phyloP scores from a whole-genome alignment of 345 rosid species.

The Pistacia atlantica region DNA sequence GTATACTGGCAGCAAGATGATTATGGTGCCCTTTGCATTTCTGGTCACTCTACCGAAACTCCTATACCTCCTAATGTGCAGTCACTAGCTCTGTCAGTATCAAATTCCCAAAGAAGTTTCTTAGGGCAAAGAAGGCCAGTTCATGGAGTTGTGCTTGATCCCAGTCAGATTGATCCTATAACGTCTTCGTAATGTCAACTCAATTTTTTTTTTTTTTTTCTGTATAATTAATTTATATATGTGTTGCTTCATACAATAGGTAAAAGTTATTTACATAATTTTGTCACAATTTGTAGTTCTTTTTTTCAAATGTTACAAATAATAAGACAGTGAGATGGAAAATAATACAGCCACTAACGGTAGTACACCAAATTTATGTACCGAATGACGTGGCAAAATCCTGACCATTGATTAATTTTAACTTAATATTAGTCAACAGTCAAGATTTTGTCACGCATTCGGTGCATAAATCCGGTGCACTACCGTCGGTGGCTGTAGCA shows the following conservation, averaged over 20 bases:
- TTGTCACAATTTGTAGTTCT: background rate
- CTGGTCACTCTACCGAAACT: conserved; percentile 77
- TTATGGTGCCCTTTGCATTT: conserved; percentile 78
- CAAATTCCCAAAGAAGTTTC: conserved; percentile 24
- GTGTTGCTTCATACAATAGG: background rate
- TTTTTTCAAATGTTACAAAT: background rate
- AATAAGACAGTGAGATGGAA: background rate
- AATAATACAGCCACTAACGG: too few relatives aligned
- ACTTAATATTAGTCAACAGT: too few relatives aligned
- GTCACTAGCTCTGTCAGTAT: conserved; percentile 29
- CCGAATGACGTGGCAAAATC: too few relatives aligned
- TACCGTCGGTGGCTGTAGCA: too few relatives aligned
- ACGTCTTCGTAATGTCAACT: background rate
- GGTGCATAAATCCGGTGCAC: too few relatives aligned
- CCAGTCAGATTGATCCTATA: conserved; percentile 33
- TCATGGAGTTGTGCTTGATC: conserved; percentile 64
- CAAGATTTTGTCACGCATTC: too few relatives aligned
- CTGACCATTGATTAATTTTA: too few relatives aligned
- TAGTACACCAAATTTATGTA: too few relatives aligned
- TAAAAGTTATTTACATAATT: background rate
- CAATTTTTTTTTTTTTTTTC: too few relatives aligned
- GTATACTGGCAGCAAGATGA: conserved; percentile 92
- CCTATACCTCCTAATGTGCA: conserved; percentile 53
- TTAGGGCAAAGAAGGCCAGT: conserved; percentile 42
- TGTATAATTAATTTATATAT: background rate